A percentile compares a stretch with the other conserved stretches of the same genome.
Conservation (phyloP, 495 filamentous ascomycete species). For the Gamarada debralockiae region DNA sequence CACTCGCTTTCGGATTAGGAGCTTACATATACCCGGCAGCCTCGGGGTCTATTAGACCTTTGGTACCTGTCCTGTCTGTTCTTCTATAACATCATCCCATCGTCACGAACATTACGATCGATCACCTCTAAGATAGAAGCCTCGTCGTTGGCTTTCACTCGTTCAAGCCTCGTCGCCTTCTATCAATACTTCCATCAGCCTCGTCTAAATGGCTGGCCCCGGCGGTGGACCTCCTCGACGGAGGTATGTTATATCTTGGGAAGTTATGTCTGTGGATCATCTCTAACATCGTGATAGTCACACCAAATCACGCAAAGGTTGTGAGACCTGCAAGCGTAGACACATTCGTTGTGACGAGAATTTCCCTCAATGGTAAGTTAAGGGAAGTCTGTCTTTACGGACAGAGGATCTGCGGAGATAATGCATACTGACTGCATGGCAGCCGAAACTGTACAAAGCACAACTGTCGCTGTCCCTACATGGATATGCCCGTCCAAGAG, state of each 20-base stretch:
- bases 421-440: constrained; percentile 26
- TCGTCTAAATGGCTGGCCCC: constrained; percentile 60
- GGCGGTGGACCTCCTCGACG: constrained; percentile 69
- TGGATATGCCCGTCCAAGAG: constrained; percentile 68
- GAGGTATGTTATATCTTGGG: constrained; percentile 40
- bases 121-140: constrained; percentile 17
- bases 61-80: constrained; percentile 15
- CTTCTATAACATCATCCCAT: constrained; percentile 6
- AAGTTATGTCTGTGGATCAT: constrained; percentile 11
- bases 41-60: constrained; percentile 13
- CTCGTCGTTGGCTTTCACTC: constrained; percentile 25
- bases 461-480: constrained; percentile 96
- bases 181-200: constrained; percentile 2
- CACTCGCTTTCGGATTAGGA: constrained; percentile 21
- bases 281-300: constrained; percentile 54
- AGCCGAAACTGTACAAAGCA: constrained; percentile 99
- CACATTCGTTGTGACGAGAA: constrained; percentile 98
- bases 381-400: background rate
- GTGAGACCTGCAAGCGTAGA: constrained; percentile 93
- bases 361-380: constrained; percentile 86
- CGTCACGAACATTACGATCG: background rate
- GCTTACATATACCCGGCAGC: constrained; percentile 24
- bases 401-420: background rate
- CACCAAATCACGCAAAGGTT: constrained; percentile 97
- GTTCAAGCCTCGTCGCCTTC: constrained; percentile 18